Base-by-base conservation (phyloP, 805 yeast genomes). In the Yarrowia bubula region DNA sequence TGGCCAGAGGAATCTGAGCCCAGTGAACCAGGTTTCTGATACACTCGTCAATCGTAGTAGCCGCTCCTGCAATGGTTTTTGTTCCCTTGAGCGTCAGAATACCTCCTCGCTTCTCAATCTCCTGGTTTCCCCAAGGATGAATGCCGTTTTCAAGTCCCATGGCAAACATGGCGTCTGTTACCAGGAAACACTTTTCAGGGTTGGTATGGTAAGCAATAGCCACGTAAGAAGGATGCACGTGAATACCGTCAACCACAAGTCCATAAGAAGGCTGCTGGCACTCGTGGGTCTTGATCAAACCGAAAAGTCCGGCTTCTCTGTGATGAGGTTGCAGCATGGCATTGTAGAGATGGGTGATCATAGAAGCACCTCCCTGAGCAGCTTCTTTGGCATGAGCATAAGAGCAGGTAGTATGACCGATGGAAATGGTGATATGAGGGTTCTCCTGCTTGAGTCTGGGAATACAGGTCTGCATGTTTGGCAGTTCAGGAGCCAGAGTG, bases 311-410 rank as follows among this genome's bases (percentile, higher is more conserved):
- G 10, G 82, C 83, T 61, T 83, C 83, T 69, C 88, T 75, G 70
- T 84, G 87, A 69, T 83, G 86, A 8, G 84, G 85, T 55, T 71
- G 76, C 3, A 85, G 85, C 88, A 84, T 84, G 68, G 88, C 88
- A 69, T 84, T 84, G 73, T 81, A 84, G 62, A 84, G 76, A 70
- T 84, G 88, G 3, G 88, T 84, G 65, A 84, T 76, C 86, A 84
- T 83, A n/a, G 80, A 70, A 14, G 86, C 85, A 28, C 87, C 87
- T n/a, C 75, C 69, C 22, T 75, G 72, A 39, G 84, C 74, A 0
- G 87, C 87, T 62, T 77, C 73, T 22, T 78, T 66, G 13, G 74
- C 75, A 6, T 70, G 71, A 6, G 72, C 73, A 63, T 73, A 73
- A 64, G 71, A 64, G 42, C 84, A 76, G 69, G 68, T 75, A 13